Evolutionary conservation across 495 filamentous ascomycete species (phyloP).

Genomic region (Aspergillus leporis): DNA sequence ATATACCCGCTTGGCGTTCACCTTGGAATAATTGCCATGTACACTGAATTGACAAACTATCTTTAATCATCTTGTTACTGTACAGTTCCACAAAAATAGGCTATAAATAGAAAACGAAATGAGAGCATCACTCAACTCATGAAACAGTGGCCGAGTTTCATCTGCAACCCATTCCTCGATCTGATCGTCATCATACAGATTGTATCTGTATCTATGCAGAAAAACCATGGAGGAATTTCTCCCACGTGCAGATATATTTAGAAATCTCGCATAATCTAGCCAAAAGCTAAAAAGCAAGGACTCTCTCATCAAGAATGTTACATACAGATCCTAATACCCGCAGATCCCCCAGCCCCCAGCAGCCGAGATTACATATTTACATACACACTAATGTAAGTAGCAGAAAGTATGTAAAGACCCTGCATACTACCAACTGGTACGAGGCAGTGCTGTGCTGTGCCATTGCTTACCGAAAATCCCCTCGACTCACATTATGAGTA

Average conservation of each 20-base stretch:
- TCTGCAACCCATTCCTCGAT: background rate
- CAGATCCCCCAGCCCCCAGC: no score
- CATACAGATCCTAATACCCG: no score
- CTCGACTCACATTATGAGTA: no score
- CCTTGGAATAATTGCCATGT: conserved; percentile 3
- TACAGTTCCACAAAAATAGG: background rate
- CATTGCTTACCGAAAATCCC: no score
- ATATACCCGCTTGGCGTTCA: conserved; percentile 5
- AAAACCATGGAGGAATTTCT: background rate
- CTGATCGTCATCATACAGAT: background rate
- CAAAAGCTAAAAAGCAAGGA: background rate
- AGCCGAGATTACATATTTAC: no score
- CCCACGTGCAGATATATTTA: conserved; percentile 1
- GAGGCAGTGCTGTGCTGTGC: no score
- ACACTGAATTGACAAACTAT: background rate
- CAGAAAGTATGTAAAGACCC: no score
- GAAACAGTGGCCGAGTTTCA: background rate
- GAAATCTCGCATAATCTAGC: background rate
- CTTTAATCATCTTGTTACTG: background rate
- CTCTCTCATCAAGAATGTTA: no score
- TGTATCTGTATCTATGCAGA: background rate
- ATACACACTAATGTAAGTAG: no score
- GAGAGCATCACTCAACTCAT: background rate
- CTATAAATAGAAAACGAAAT: background rate
- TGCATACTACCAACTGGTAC: no score